These are phyloP conservation scores for Diplodia scrobiculata DNA, from an alignment of 2,329 filamentous ascomycete genomes.

Conservation along the genomic window DNA sequence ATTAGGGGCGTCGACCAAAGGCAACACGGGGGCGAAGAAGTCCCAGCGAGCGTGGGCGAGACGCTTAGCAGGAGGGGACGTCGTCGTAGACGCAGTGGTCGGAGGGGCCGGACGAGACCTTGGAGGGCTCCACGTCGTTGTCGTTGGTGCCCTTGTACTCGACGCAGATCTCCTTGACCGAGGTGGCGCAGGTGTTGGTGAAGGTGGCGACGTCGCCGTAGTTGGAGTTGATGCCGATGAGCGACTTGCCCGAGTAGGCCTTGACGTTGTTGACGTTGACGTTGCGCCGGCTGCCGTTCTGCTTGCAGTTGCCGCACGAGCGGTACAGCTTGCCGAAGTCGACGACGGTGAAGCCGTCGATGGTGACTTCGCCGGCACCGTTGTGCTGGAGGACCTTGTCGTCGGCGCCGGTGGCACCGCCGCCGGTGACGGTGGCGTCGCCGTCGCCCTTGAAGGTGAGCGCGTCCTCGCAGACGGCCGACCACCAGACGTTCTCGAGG, in stretches of 20 bases:
- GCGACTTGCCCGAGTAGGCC: conserved; percentile 30
- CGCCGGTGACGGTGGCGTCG: conserved; percentile 37
- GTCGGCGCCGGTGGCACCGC: conserved; percentile 36
- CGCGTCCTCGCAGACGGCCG: conserved; percentile 45
- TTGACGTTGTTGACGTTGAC: conserved; percentile 16
- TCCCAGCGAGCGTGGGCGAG: not conserved
- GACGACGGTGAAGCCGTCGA: conserved; percentile 39
- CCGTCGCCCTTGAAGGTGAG: conserved; percentile 35
- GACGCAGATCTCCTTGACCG: conserved; percentile 42
- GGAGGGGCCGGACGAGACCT: conserved; percentile 39
- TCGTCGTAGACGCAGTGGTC: conserved; percentile 38
- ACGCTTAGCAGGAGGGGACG: conserved; percentile 16
- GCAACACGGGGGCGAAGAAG: not conserved
- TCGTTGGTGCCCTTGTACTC: conserved; percentile 42
- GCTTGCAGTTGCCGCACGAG: conserved; percentile 42
- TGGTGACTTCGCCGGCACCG: conserved; percentile 37
- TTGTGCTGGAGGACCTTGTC: conserved; percentile 44
- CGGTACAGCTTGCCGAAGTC: conserved; percentile 38
- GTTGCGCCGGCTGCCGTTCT: conserved; percentile 51
- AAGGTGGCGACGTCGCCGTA: conserved; percentile 45
- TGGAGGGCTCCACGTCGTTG: conserved; percentile 40
- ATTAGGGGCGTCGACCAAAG: not conserved
- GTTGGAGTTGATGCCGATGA: conserved; percentile 40
- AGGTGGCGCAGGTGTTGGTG: conserved; percentile 33
- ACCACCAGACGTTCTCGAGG: conserved; percentile 43